Base-by-base conservation (phyloP, 495 filamentous ascomycete species). In the Penicillium lagena region DNA sequence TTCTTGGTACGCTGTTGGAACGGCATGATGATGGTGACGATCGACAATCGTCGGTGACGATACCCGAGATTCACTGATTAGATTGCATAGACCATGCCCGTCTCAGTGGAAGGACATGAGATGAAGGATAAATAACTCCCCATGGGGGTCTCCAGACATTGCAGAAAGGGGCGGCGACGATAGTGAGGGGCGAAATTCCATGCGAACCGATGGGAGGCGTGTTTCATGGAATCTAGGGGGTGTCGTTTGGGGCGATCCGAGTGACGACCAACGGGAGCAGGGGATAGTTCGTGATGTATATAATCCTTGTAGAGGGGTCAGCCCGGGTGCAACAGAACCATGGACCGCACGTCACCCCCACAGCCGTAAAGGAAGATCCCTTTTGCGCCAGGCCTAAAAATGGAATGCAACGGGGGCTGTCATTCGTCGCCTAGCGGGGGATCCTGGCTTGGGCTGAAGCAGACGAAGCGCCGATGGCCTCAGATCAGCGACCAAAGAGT, bases 381-480 rank as follows among this genome's bases (percentile, higher is more conserved):
- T 49, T 56, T 50, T 54, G 41, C 48, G 39, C 29, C 13, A 40
- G 45, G 43, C 40, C 43, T 32, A 51, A 46, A 51, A 41, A 53
- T 37, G 36, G 43, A 52, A 22, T 22, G 22, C 22, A 6, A 6
- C 22, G 22, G 22, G 57, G 28, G 27, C 42, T 47, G 37, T 42
- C 48, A 58, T 60, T 58, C 51, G 54, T 58, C 51, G 35, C 34
- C 22, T 22, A 31, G 36, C 40, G 36, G 43, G 46, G 42, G 49
- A 43, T 42, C 42, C 32, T 37, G 44, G 52, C 22, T 39, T 42
- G 59, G 48, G 43, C 50, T 59, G 52, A 59, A 46, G 52, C 50
- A 54, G 41, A 59, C 56, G 58, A 61, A 56, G 58, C 58, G 58
- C 58, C 47, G 52, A 48, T 35, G 46, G 55, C 47, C 52, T 59